Conservation (phyloP, 495 filamentous ascomycete species). For the Neurospora sp. region DNA sequence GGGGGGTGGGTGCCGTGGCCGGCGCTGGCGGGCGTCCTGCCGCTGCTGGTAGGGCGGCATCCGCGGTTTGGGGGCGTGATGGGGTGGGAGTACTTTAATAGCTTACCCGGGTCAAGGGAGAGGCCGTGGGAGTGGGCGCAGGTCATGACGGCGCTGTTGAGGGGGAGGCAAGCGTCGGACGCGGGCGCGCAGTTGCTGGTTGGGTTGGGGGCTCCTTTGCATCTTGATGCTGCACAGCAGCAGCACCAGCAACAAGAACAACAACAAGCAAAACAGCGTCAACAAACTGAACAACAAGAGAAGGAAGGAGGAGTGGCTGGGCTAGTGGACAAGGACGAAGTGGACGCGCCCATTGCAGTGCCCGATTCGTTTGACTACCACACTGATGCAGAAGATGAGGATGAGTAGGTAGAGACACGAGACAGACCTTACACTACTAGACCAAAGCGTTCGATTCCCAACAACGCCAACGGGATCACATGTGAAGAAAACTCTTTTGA, state of each 20-base stretch:
- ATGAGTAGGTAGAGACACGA: constrained; percentile 1
- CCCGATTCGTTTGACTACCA: constrained; percentile 19
- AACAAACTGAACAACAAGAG: neutral
- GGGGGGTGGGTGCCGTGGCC: constrained; percentile 30
- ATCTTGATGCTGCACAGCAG: neutral
- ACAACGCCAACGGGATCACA: neutral
- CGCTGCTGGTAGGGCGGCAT: constrained; percentile 27
- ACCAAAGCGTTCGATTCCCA: neutral
- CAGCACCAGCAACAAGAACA: neutral
- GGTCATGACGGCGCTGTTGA: constrained; percentile 25
- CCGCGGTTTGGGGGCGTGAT: constrained; percentile 62
- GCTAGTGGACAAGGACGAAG: constrained; percentile 7
- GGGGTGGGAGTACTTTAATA: constrained; percentile 86
- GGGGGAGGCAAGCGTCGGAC: constrained; percentile 9
- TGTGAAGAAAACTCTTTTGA: neutral
- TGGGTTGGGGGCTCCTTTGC: neutral
- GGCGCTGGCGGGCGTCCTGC: constrained; percentile 23
- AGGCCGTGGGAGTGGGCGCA: constrained; percentile 63
- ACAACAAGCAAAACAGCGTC: neutral
- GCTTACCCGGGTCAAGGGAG: constrained; percentile 45
- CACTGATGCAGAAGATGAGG: constrained; percentile 13
- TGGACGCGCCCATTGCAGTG: constrained; percentile 7
- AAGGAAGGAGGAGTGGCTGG: neutral
- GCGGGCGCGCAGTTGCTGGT: neutral
- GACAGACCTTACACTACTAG: neutral